Evolutionary conservation across 2,329 filamentous ascomycete species (phyloP).

Genomic region (Drechslerella dactyloides): DNA sequence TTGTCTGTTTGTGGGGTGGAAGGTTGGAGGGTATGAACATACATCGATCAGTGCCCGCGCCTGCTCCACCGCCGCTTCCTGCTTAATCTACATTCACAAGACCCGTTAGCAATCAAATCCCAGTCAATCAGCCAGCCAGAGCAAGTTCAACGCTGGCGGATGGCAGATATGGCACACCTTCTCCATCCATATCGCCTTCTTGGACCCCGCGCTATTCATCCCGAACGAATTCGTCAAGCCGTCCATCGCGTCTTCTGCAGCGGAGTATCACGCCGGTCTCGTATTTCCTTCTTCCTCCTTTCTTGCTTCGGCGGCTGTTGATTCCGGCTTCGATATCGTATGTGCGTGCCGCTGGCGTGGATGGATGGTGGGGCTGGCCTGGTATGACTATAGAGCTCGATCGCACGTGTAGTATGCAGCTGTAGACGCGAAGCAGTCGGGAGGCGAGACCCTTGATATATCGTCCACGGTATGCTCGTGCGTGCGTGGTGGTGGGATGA

Average conservation of each 20-base stretch:
- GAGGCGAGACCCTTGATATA: too few species aligned
- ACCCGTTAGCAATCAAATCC: neutral
- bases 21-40: neutral
- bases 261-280: too few species aligned
- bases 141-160: neutral
- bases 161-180: neutral
- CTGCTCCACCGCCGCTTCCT: constrained; percentile 43
- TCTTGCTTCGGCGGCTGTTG: neutral
- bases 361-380: neutral
- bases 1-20: neutral
- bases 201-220: constrained; percentile 19
- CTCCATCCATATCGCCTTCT: constrained; percentile 46
- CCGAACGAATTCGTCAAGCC: constrained; percentile 26
- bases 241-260: constrained; percentile 25
- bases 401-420: too few species aligned
- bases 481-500: too few species aligned
- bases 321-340: too few species aligned
- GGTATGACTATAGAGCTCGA: too few species aligned
- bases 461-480: too few species aligned
- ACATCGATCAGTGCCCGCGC: constrained; percentile 47
- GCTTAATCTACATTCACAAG: constrained; percentile 22
- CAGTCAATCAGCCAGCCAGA: too few species aligned
- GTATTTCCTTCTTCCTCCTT: neutral
- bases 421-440: too few species aligned
- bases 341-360: neutral